A percentile compares a stretch with the other conserved stretches of the same genome.
phyloP scores from a whole-genome alignment of 345 rosid genomes.

The Litchi chinensis region DNA sequence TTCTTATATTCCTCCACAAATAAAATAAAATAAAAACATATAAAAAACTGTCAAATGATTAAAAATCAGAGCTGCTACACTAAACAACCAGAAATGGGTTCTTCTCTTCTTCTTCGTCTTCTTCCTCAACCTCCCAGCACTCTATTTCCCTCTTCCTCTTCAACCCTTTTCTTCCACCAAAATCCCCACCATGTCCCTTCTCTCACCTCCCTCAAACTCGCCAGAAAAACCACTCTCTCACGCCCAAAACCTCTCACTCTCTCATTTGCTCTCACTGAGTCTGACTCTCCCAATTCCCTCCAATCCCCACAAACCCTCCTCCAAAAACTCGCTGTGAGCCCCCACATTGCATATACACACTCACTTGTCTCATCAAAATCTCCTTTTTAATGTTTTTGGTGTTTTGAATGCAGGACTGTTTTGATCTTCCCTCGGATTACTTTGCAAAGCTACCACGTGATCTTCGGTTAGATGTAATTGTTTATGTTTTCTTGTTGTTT shows the following conservation, averaged over 20 bases:
- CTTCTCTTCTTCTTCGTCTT: conserved; percentile 31
- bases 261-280: conserved; percentile 65
- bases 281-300: conserved; percentile 63
- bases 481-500: neutral
- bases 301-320: conserved; percentile 54
- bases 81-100: conserved; percentile 39
- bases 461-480: conserved; percentile 81
- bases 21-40: too few species aligned
- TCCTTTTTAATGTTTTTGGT: neutral
- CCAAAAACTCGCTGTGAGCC: conserved; percentile 62
- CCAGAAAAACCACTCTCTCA: conserved; percentile 22
- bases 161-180: conserved; percentile 27
- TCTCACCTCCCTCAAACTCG: conserved; percentile 29
- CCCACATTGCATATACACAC: neutral
- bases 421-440: conserved; percentile 84
- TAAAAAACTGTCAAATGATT: neutral
- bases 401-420: conserved; percentile 62
- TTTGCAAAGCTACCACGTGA: conserved; percentile 68
- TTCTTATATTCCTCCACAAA: too few species aligned
- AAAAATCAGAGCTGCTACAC: neutral
- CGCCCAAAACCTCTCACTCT: conserved; percentile 35
- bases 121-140: conserved; percentile 41
- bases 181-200: conserved; percentile 28
- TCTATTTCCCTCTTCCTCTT: conserved; percentile 31
- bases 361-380: neutral